Evolutionary conservation across 306 rosid genomes (phyloP).

Genomic region (Medicago truncatula): MtrunA17r5.0-ANR NC_053049.1:31621501-31622000

Average conservation of each 20-base stretch:
- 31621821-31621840: not conserved
- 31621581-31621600: constrained; percentile 72
- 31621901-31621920: constrained; percentile 2
- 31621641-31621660: not conserved
- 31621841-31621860: not conserved
- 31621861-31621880: not conserved
- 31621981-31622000: not conserved
- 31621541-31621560: constrained; percentile 92
- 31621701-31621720: not conserved
- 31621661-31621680: constrained; percentile 6
- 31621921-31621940: not conserved
- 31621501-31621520: constrained; percentile 99
- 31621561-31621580: constrained; percentile 97
- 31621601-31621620: constrained; percentile 79
- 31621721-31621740: not conserved
- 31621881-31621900: not conserved
- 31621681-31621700: not conserved
- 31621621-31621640: constrained; percentile 17
- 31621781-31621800: not conserved
- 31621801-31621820: constrained; percentile 8
- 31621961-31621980: not conserved
- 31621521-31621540: constrained; percentile 86
- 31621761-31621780: not conserved
- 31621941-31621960: not conserved
- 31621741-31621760: not conserved